A percentile compares a stretch with the other conserved stretches of the same genome.
These are phyloP conservation scores for Arthroderma sp. DNA, from an alignment of 2,329 filamentous ascomycete genomes.

Conservation along the genomic window DNA sequence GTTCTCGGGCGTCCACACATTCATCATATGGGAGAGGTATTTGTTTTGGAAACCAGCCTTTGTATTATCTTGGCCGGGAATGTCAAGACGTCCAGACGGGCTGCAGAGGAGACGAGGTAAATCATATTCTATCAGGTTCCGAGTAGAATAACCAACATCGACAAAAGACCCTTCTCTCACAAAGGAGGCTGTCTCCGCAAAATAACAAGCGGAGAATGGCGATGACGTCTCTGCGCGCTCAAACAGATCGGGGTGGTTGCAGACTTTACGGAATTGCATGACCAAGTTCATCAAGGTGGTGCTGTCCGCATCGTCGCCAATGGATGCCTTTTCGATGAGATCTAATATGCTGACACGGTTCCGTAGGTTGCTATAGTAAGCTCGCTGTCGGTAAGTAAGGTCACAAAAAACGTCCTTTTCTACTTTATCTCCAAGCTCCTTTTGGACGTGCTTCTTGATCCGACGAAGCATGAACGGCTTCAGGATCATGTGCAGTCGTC, in stretches of 20 bases:
- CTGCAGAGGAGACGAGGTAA: conserved; percentile 71
- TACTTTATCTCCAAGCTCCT: conserved; percentile 97
- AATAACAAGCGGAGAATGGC: conserved; percentile 69
- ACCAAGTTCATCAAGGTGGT: conserved; percentile 97
- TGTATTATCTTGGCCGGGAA: conserved; percentile 58
- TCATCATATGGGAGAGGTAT: conserved; percentile 70
- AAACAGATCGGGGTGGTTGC: conserved; percentile 95
- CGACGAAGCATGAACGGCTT: conserved; percentile 99
- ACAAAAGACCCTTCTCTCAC: conserved; percentile 74
- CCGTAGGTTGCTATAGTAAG: conserved; percentile 79
- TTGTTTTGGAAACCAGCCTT: conserved; percentile 68
- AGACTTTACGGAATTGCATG: conserved; percentile 99
- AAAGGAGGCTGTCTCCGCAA: conserved; percentile 91
- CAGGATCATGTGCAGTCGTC: conserved; percentile 94
- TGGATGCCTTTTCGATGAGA: conserved; percentile 88
- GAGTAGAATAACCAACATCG: conserved; percentile 72
- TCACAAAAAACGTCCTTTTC: conserved; percentile 94
- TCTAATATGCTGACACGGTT: conserved; percentile 99
- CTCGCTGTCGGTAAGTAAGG: conserved; percentile 87
- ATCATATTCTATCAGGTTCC: conserved; percentile 71
- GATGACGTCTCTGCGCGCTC: conserved; percentile 86
- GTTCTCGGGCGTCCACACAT: conserved; percentile 75
- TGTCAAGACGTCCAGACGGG: conserved; percentile 62
- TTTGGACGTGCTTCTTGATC: conserved; percentile 99
- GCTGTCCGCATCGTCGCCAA: conserved; percentile 87